Evolutionary conservation across 208 protist genomes (phyloP).

Genomic region (Acanthamoeba comandoni): DNA sequence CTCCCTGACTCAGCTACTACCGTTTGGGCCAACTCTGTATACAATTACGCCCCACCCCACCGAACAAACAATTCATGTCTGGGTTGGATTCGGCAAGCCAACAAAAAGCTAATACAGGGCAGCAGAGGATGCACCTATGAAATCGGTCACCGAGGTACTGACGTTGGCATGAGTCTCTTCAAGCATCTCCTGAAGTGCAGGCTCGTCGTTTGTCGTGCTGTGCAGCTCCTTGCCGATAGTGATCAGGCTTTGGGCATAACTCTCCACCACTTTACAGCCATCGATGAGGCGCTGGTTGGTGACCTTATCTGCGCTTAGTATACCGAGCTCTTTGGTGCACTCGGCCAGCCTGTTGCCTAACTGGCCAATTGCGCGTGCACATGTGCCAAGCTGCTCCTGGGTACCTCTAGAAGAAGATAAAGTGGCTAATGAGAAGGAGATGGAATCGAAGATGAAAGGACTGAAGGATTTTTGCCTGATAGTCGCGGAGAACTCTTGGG

Average conservation of each 20-base stretch:
- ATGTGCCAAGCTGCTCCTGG: slow-evolving; percentile 6
- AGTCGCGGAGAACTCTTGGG: background rate
- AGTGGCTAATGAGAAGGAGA: too few species aligned
- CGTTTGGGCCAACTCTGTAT: background rate
- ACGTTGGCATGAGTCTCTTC: slow-evolving; percentile 6
- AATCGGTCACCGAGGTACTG: background rate
- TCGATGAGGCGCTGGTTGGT: slow-evolving; percentile 57
- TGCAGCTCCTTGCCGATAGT: slow-evolving; percentile 44
- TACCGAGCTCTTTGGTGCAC: slow-evolving; percentile 33
- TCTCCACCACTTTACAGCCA: slow-evolving; percentile 50
- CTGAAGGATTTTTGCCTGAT: background rate
- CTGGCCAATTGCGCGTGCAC: slow-evolving; percentile 8
- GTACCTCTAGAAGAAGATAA: background rate
- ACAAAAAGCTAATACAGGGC: too few species aligned
- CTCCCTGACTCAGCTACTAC: slow-evolving; percentile 3
- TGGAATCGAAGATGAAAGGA: too few species aligned
- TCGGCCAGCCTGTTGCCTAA: slow-evolving; percentile 27
- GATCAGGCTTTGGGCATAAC: slow-evolving; percentile 24
- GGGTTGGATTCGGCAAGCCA: too few species aligned
- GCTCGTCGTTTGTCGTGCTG: background rate
- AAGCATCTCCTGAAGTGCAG: slow-evolving; percentile 15
- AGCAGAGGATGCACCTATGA: background rate
- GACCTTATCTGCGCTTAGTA: slow-evolving; percentile 55
- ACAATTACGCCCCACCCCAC: too few species aligned
- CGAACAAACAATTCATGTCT: too few species aligned